Conservation (phyloP, 2,329 filamentous ascomycete species). For the Clathrospora elynae region DNA sequence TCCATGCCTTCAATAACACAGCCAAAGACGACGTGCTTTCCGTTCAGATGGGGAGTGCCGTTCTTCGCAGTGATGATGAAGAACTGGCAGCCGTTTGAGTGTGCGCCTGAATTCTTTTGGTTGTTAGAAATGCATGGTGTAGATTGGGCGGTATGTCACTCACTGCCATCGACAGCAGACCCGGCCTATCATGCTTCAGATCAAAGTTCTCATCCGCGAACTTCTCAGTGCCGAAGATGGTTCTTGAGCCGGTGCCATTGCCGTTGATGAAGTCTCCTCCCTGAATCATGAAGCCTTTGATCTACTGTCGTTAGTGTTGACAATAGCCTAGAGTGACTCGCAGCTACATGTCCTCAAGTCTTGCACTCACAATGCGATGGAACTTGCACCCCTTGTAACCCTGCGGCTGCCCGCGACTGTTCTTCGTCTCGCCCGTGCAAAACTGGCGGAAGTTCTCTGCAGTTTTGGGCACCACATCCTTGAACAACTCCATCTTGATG, state of each 20-base stretch:
- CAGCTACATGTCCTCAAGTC: background rate
- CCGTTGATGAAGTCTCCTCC: conserved; percentile 94
- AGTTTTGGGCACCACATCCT: conserved; percentile 80
- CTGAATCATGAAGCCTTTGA: conserved; percentile 96
- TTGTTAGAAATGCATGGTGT: background rate
- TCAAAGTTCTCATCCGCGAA: conserved; percentile 92
- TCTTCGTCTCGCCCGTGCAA: conserved; percentile 91
- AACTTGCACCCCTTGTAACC: conserved; percentile 96
- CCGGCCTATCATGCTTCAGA: conserved; percentile 76
- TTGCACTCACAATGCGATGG: conserved; percentile 77
- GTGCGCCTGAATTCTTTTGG: conserved; percentile 80
- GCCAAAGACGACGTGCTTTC: conserved; percentile 95
- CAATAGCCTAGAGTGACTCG: background rate
- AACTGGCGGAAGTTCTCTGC: conserved; percentile 97
- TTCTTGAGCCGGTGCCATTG: conserved; percentile 85
- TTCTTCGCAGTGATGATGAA: conserved; percentile 82
- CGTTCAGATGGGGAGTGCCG: conserved; percentile 83
- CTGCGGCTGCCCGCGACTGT: conserved; percentile 74
- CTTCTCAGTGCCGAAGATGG: conserved; percentile 82
- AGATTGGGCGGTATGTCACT: background rate
- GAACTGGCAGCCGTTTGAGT: conserved; percentile 95
- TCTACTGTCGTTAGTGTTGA: conserved; percentile 58
- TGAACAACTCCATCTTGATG: conserved; percentile 70
- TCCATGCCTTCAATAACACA: conserved; percentile 89
- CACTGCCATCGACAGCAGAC: conserved; percentile 84